These are phyloP conservation scores for Penicillium sp. DNA, from an alignment of 2,329 filamentous ascomycete species.

Conservation along the genomic window DNA sequence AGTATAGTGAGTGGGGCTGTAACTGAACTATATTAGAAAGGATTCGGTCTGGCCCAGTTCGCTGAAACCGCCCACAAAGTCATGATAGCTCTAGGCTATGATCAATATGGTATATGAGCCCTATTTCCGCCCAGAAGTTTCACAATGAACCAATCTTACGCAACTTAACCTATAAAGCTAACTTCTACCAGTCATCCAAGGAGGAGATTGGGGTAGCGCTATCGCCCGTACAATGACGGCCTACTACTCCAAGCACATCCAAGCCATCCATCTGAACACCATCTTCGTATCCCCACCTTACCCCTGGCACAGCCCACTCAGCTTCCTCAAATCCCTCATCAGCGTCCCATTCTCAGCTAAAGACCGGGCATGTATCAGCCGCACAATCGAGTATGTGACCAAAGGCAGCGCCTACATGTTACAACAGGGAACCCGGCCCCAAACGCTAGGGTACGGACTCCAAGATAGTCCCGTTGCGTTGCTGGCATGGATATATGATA, in stretches of 20 bases:
- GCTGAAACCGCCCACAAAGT: conserved; percentile 66
- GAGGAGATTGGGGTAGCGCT: conserved; percentile 69
- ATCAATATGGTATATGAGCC: conserved; percentile 51
- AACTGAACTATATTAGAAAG: conserved; percentile 41
- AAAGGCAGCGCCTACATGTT: conserved; percentile 54
- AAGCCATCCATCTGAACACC: conserved; percentile 65
- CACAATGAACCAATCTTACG: background rate
- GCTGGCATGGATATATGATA: conserved; percentile 79
- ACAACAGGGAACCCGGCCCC: conserved; percentile 67
- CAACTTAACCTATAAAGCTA: background rate
- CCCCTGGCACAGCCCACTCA: conserved; percentile 54
- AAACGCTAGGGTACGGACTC: conserved; percentile 70
- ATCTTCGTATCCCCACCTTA: conserved; percentile 51
- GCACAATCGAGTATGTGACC: conserved; percentile 23
- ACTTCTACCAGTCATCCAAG: conserved; percentile 44
- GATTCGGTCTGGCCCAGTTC: conserved; percentile 62
- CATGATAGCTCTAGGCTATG: conserved; percentile 68
- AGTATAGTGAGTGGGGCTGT: background rate
- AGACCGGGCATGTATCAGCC: conserved; percentile 24
- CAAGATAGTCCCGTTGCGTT: conserved; percentile 69
- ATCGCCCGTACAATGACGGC: conserved; percentile 64
- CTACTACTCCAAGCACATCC: conserved; percentile 58
- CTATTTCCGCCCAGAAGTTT: background rate
- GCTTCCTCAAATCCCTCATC: conserved; percentile 45
- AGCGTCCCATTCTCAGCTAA: conserved; percentile 31